A percentile compares a stretch with the other conserved stretches of the same genome.
phyloP scores from a whole-genome alignment of 352 stramenopile species.

The Plasmopara muralis region DNA sequence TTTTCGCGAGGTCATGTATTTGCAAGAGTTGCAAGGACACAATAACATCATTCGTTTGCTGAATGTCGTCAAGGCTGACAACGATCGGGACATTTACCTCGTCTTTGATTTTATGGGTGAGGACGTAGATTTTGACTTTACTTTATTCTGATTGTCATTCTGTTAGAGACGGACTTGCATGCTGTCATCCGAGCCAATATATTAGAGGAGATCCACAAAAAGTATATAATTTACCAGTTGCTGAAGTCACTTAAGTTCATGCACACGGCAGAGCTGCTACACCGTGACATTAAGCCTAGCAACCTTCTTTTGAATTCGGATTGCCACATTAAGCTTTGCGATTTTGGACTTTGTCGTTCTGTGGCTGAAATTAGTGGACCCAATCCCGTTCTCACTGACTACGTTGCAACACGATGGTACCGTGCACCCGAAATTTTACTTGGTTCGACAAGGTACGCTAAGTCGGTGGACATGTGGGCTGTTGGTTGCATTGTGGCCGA shows the following conservation, averaged over 20 bases:
- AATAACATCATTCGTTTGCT: conserved; percentile 92
- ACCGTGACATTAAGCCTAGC: conserved; percentile 95
- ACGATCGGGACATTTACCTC: conserved; percentile 95
- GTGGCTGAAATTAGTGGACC: conserved; percentile 80
- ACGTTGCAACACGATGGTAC: conserved; percentile 95
- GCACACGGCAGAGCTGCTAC: conserved; percentile 91
- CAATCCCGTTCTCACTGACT: conserved; percentile 91
- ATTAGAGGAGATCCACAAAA: conserved; percentile 94
- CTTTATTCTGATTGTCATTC: not conserved
- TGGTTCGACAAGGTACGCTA: conserved; percentile 90
- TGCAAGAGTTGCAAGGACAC: conserved; percentile 89
- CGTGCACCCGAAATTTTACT: conserved; percentile 93
- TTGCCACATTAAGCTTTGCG: conserved; percentile 93
- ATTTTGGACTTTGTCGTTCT: conserved; percentile 93
- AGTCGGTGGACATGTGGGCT: conserved; percentile 91
- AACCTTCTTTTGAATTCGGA: conserved; percentile 95
- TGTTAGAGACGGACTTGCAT: conserved; percentile 91
- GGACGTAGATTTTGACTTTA: conserved; percentile 4
- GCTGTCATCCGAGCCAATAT: conserved; percentile 94
- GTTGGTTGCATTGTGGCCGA: conserved; percentile 92
- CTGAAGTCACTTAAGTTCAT: conserved; percentile 96
- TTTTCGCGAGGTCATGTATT: conserved; percentile 95
- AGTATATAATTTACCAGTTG: conserved; percentile 96
- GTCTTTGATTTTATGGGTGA: conserved; percentile 95
- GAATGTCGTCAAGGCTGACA: conserved; percentile 93